Evolutionary conservation across 192 early-diverging fungal species (phyloP).

Genomic region (Diversispora eburnea): DNA sequence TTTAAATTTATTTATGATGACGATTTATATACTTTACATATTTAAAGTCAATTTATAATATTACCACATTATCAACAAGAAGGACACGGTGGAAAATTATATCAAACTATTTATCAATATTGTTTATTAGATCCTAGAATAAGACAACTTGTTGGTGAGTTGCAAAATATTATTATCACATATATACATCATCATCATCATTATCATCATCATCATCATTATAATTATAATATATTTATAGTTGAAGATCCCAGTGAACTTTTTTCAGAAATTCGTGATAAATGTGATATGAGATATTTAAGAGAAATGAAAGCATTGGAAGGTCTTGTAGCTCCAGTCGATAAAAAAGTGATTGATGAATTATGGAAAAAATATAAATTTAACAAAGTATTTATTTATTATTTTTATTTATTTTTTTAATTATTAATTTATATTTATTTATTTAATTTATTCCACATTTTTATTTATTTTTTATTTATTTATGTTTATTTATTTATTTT

Average conservation of each 20-base stretch:
- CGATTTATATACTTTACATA: background rate
- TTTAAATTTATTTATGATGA: background rate
- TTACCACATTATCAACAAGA: conserved; percentile 82
- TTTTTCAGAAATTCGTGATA: conserved; percentile 83
- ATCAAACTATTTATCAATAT: conserved; percentile 56
- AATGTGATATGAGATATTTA: conserved; percentile 71
- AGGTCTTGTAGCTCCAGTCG: conserved; percentile 59
- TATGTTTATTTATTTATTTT: background rate
- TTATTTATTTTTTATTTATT: background rate
- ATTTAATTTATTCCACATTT: background rate
- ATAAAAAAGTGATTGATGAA: conserved; percentile 39
- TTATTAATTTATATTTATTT: background rate
- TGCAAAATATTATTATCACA: conserved; percentile 10
- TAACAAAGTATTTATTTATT: conserved; percentile 53
- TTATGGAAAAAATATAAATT: conserved; percentile 68
- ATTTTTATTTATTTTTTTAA: background rate
- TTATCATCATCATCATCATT: conserved; percentile 12
- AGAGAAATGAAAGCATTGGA: conserved; percentile 55
- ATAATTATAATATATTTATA: conserved; percentile 28
- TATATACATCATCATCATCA: conserved; percentile 14
- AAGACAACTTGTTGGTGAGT: conserved; percentile 57
- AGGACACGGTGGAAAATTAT: conserved; percentile 77
- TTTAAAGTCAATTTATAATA: conserved; percentile 83
- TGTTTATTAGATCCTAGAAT: conserved; percentile 47
- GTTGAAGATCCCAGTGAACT: conserved; percentile 94